Percentiles rank a stretch among this genome's conserved stretches.
These are phyloP conservation scores for Tetrahymena borealis DNA, from an alignment of 73 alveolate genomes.

Conservation along the genomic window DNA sequence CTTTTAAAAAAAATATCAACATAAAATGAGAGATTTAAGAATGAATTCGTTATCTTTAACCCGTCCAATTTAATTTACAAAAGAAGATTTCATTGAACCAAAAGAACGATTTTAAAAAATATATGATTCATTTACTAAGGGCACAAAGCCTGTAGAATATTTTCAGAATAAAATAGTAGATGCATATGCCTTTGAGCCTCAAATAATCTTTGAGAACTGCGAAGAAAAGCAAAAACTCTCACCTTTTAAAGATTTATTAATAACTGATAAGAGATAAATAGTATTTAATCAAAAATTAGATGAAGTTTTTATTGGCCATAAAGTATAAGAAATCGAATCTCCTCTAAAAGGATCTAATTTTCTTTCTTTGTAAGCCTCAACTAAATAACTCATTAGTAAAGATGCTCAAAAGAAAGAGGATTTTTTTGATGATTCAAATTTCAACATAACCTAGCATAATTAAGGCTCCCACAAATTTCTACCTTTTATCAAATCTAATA, in stretches of 20 bases:
- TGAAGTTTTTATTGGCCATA: not conserved
- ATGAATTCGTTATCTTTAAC: not conserved
- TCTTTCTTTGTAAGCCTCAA: not conserved
- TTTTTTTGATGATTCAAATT: not conserved
- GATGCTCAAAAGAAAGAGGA: not conserved
- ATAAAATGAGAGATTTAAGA: not conserved
- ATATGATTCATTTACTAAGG: not conserved
- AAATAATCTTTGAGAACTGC: not conserved
- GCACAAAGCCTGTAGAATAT: not conserved
- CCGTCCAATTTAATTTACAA: not conserved
- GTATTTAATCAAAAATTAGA: not conserved
- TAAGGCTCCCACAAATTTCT: not conserved
- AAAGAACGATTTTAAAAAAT: not conserved
- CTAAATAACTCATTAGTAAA: not conserved
- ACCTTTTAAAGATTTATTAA: not conserved
- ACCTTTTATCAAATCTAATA: not conserved
- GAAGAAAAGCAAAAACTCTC: not conserved
- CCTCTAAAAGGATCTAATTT: not conserved
- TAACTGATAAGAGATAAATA: not conserved
- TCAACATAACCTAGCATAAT: not conserved
- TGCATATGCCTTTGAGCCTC: not conserved
- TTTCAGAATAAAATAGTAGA: not conserved
- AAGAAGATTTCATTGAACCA: not conserved
- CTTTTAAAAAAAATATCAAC: not conserved
- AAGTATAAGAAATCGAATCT: not conserved